Base-by-base conservation (phyloP, 306 rosid genomes). In the Macrotyloma uniflorum region DNA sequence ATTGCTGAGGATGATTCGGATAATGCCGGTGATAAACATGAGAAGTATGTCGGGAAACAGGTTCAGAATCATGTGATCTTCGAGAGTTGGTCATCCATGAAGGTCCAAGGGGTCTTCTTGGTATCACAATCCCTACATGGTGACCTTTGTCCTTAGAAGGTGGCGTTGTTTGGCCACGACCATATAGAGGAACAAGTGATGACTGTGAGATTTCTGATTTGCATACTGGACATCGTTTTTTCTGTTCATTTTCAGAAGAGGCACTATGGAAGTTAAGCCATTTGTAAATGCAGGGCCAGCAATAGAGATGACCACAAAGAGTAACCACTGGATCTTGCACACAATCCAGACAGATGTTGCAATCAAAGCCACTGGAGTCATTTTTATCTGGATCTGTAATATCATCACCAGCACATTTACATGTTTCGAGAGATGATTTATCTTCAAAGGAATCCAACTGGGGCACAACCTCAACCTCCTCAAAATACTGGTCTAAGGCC, bases 281-380 rank as follows among this genome's bases (percentile, higher is more conserved):
- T 73, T 88, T 89, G 86, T 92, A 95, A 18, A 95, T 82, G 92
- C 98, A 95, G 30, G 97, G 93, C 98, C 98, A 95, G 91, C 98
- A 95, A 77, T 81, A 95, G 79, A 95, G 95, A 76, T 92, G 98
- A 20, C 98, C 98, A 62, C 98, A 95, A 15, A 92, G 97, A n/a
- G 98, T 94, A 45, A 92, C 93, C 62, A 95, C 98, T 0, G 98
- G 98, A 54, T 95, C 98, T 57, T 83, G 92, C 77, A 92, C 93
- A 16, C 80, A 15, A 11, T 91, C 97, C 16, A 95, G 81, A 74
- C 98, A 95, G 76, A 95, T 95, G 89, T 89, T 95, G 92, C 98
- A 95, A 36, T 95, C 97, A 47, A 95, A 95, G 28, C 83, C 88
- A 57, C 82, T 71, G 3, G 90, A 79, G 12, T 83, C 79, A 43